phyloP scores from a whole-genome alignment of 768 basidiomycete species.

The Lactarius indigo region DNA sequence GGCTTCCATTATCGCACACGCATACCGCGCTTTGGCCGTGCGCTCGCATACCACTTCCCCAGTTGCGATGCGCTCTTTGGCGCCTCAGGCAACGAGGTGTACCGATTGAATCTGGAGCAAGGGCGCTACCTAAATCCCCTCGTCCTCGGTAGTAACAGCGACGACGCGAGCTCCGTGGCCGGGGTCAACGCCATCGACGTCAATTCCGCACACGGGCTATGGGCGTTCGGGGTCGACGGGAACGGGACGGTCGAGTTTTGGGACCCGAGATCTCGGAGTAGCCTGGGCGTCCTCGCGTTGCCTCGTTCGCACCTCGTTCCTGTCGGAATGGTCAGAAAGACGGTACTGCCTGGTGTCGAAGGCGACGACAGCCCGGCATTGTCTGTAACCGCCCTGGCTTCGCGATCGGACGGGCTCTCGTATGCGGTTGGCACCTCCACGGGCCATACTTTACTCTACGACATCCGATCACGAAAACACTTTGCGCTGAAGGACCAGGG shows the following conservation, averaged over 20 bases:
- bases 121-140: constrained; percentile 89
- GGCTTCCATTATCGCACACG: constrained; percentile 90
- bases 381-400: constrained; percentile 81
- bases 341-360: constrained; percentile 38
- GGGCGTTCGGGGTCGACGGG: constrained; percentile 87
- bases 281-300: constrained; percentile 65
- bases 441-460: constrained; percentile 92
- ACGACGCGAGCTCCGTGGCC: constrained; percentile 51
- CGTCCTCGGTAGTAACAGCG: constrained; percentile 48
- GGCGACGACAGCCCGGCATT: constrained; percentile 35
- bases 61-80: constrained; percentile 88
- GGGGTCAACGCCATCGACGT: constrained; percentile 93
- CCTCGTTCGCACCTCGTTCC: constrained; percentile 53
- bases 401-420: constrained; percentile 83
- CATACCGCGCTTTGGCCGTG: constrained; percentile 91
- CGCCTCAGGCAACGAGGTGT: constrained; percentile 84
- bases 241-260: constrained; percentile 90
- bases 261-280: constrained; percentile 83
- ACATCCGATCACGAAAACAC: constrained; percentile 79
- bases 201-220: constrained; percentile 87
- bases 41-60: constrained; percentile 89
- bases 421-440: constrained; percentile 94
- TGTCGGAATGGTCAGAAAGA: constrained; percentile 33
- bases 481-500: constrained; percentile 96
- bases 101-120: constrained; percentile 92